Percentiles rank a stretch among this genome's conserved stretches.
These are phyloP conservation scores for Rosa rugosa DNA, from an alignment of 306 rosid species.

Conservation along the genomic window DNA sequence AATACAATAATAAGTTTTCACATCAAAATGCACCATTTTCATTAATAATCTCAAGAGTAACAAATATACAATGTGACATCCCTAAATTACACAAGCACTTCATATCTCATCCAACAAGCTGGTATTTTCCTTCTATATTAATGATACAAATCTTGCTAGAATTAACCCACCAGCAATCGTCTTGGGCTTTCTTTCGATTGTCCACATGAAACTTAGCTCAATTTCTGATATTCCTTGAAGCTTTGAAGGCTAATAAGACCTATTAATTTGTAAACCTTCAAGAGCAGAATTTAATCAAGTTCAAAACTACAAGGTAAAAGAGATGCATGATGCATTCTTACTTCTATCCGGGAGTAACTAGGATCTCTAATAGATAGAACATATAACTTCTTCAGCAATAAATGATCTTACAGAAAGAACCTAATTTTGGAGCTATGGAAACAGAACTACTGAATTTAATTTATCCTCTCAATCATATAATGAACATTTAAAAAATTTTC, in stretches of 20 bases:
- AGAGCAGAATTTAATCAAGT: conserved; percentile 29
- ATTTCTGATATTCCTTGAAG: conserved; percentile 48
- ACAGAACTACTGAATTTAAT: background rate
- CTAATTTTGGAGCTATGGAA: background rate
- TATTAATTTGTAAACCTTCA: conserved; percentile 73
- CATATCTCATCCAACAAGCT: too few relatives aligned
- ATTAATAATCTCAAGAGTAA: too few relatives aligned
- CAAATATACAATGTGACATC: too few relatives aligned
- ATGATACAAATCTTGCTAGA: too few relatives aligned
- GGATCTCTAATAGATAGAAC: background rate
- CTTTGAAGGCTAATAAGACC: conserved; percentile 49
- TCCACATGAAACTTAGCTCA: conserved; percentile 25
- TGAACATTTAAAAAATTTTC: background rate
- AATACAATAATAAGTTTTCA: too few relatives aligned
- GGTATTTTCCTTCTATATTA: too few relatives aligned
- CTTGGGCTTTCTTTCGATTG: too few relatives aligned
- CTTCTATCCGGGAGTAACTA: background rate
- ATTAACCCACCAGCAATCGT: too few relatives aligned
- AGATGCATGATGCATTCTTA: background rate
- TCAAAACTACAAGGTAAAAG: conserved; percentile 12
- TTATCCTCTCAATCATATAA: background rate
- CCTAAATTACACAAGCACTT: too few relatives aligned
- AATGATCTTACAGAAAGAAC: background rate
- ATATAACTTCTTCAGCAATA: background rate
- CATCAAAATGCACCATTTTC: too few relatives aligned